Evolutionary conservation across 371 early-diverging fungal genomes (phyloP), one percentile per base, ranked within the genome.

Genomic region (Parasitella parasitica): DNA sequence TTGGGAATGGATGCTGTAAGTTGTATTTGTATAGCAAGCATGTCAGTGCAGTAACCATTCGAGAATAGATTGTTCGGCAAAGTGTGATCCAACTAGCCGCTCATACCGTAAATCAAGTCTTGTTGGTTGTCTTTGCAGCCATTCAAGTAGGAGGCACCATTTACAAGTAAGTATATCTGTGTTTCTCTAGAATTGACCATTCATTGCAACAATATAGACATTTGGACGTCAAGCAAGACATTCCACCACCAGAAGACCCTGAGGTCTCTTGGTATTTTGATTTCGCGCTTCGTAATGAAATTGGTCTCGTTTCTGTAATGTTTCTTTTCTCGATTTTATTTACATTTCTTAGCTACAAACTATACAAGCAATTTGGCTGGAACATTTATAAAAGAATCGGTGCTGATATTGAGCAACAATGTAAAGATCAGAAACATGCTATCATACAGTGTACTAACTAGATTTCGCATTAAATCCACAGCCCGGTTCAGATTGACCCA

Each of bases 1-100:
- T 65, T 77, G 27, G 82, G 82, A 8, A 56, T 78, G 11, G 82
- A 81, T 63, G 71, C 82, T 20, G 82, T 81, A 78, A 64, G 76
- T 53, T 9, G 32, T 30, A 34, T 36, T 30, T 53, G 9, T 27
- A 30, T 36, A n/a, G 22, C 11, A 61, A 41, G 13, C 4, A 16
- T 54, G 2, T 16, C 34, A 18, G 15, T 39, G 39, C 20, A 41
- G 41, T 41, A 41, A 41, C 16, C 16, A 18, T 4, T 3, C 16
- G 26, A 59, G 12, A 27, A 34, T 59, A 81, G 82, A 64, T 81
- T 54, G 69, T 81, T n/a, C 64, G 82, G 26, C 78, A 81, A 60
- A 78, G 70, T 55, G 66, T 78, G 7, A 81, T 81, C 54, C 82
- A 81, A 54, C 36, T 78, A n/a, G 69, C 75, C 6, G 77, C 78